Percentiles rank a stretch among this genome's conserved stretches.
Evolutionary conservation across 331 rosid genomes (phyloP).

Genomic region (Malus hybrid): DNA sequence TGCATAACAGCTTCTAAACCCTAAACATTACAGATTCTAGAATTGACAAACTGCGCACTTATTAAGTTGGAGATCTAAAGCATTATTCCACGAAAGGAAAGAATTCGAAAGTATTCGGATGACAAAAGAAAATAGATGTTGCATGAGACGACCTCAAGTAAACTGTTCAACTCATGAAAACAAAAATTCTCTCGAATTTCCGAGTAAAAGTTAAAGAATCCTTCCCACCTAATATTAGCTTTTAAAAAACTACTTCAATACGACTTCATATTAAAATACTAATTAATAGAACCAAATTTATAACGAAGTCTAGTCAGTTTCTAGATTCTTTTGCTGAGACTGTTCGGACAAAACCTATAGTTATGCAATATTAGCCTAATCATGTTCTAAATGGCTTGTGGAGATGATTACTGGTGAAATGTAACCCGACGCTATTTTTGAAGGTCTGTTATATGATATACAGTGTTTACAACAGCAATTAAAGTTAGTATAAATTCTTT

Average conservation of each 20-base stretch:
- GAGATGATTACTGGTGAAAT: too few species aligned
- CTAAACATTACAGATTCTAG: too few species aligned
- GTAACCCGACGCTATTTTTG: too few species aligned
- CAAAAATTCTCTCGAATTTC: conserved; percentile 48
- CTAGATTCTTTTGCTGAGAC: conserved; percentile 5
- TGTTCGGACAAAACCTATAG: not conserved
- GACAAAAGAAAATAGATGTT: conserved; percentile 21
- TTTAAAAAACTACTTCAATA: conserved; percentile 10
- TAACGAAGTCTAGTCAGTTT: not conserved
- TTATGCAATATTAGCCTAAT: not conserved
- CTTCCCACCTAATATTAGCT: conserved; percentile 34
- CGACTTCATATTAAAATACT: conserved; percentile 18
- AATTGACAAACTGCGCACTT: not conserved
- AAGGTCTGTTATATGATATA: too few species aligned
- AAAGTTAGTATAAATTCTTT: too few species aligned
- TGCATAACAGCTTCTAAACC: not conserved
- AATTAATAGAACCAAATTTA: not conserved
- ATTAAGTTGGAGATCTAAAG: conserved; percentile 7
- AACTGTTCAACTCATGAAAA: conserved; percentile 29
- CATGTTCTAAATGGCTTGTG: not conserved
- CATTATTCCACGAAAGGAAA: not conserved
- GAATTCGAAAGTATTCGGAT: conserved; percentile 20
- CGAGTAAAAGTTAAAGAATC: conserved; percentile 40
- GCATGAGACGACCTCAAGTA: conserved; percentile 15
- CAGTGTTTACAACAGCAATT: too few species aligned